These are phyloP conservation scores for Capsicum pubescens DNA, from an alignment of 257 asterid species.

Conservation along the genomic window DNA sequence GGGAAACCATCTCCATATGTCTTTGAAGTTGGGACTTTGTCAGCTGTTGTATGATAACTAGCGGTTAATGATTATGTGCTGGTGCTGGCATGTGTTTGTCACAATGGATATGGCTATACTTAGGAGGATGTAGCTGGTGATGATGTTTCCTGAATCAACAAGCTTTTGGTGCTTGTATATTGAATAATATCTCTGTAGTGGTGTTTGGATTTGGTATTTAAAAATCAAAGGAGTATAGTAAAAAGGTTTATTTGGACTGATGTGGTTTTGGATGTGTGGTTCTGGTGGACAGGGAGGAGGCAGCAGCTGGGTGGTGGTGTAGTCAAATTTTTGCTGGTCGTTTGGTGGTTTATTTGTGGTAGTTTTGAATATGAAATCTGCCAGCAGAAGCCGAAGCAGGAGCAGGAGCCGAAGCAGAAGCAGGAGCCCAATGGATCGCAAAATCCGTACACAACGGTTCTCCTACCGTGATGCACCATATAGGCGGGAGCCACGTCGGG, in stretches of 20 bases:
- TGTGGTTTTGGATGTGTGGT: conserved; percentile 85
- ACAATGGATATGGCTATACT: background rate
- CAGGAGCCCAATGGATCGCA: conserved; percentile 97
- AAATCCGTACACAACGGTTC: conserved; percentile 79
- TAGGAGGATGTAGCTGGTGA: conserved; percentile 27
- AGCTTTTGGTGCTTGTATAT: conserved; percentile 29
- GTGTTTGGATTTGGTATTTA: conserved; percentile 58
- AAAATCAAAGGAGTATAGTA: conserved; percentile 47
- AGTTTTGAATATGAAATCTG: conserved; percentile 72
- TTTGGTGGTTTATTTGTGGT: conserved; percentile 55
- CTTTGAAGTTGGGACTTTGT: conserved; percentile 24
- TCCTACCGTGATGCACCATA: conserved; percentile 96
- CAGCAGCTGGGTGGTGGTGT: conserved; percentile 61
- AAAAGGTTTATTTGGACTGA: conserved; percentile 63
- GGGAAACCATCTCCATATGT: conserved; percentile 8
- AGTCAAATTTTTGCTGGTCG: conserved; percentile 56
- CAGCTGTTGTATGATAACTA: conserved; percentile 24
- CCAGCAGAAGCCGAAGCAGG: conserved; percentile 64
- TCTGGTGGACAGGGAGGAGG: conserved; percentile 99
- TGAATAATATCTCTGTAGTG: conserved; percentile 23
- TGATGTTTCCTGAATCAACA: conserved; percentile 27
- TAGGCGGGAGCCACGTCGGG: conserved; percentile 80
- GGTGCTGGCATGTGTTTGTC: conserved; percentile 23
- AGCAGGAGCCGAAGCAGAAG: conserved; percentile 88
- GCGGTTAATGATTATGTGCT: conserved; percentile 8